These are phyloP conservation scores for Thuja plicata DNA, from an alignment of 83 land plant genomes.

Conservation along the genomic window DNA sequence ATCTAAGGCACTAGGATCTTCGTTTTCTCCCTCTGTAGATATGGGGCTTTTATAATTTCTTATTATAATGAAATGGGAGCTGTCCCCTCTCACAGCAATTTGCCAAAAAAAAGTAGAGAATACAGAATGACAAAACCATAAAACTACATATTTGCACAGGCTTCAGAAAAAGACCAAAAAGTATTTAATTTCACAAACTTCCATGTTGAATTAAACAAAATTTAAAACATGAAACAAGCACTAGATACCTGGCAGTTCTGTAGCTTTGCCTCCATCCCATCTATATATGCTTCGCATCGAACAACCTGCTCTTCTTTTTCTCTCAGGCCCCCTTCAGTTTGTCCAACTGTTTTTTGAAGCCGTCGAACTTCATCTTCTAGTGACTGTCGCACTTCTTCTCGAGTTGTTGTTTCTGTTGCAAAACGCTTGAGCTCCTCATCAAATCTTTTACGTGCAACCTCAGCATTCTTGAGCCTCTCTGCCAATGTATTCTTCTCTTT, in stretches of 20 bases:
- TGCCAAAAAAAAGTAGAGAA: neutral
- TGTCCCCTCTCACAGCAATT: neutral
- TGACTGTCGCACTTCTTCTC: slow-evolving; percentile 85
- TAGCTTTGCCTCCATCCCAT: slow-evolving; percentile 83
- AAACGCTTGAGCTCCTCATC: slow-evolving; percentile 93
- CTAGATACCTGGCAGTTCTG: slow-evolving; percentile 79
- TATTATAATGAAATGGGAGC: too few species aligned
- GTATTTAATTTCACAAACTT: neutral
- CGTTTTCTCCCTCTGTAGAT: too few species aligned
- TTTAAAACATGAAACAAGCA: neutral
- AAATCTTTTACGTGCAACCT: slow-evolving; percentile 80
- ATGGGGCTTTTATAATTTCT: too few species aligned
- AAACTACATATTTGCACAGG: neutral
- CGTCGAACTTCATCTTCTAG: slow-evolving; percentile 91
- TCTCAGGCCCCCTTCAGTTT: slow-evolving; percentile 83
- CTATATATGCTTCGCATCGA: slow-evolving; percentile 86
- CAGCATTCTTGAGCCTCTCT: slow-evolving; percentile 91
- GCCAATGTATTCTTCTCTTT: slow-evolving; percentile 95
- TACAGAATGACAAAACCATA: neutral
- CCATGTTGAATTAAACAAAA: neutral
- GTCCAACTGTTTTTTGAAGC: slow-evolving; percentile 84
- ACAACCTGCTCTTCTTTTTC: slow-evolving; percentile 95
- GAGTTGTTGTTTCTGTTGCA: slow-evolving; percentile 76
- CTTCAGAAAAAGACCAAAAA: neutral
- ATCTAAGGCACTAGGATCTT: too few species aligned